Conservation (phyloP, 108 stramenopile species). For the Skeletonema potamos region DNA sequence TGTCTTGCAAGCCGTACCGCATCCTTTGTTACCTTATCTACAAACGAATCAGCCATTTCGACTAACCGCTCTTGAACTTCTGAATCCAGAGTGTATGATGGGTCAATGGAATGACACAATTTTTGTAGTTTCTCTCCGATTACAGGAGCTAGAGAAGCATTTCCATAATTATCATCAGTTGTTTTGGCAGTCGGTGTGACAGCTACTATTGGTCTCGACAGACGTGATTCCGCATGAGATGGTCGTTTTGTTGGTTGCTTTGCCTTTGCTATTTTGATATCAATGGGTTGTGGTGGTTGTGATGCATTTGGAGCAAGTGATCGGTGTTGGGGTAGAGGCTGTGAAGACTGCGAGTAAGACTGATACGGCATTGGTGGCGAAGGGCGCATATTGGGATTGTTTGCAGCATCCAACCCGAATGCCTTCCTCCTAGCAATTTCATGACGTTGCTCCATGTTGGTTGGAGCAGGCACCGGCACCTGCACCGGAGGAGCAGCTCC, state of each 20-base stretch:
- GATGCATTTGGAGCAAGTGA: slow-evolving; percentile 18
- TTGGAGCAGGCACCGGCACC: slow-evolving; percentile 3
- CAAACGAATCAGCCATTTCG: slow-evolving; percentile 76
- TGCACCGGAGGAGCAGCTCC: neutral
- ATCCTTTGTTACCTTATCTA: slow-evolving; percentile 72
- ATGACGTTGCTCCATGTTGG: slow-evolving; percentile 3
- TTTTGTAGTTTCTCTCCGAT: slow-evolving; percentile 63
- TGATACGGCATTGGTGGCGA: neutral
- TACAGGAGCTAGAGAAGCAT: slow-evolving; percentile 64
- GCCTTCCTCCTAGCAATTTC: neutral
- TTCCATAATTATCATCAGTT: slow-evolving; percentile 14
- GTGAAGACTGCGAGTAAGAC: neutral
- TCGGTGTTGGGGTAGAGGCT: slow-evolving; percentile 14
- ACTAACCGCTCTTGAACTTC: slow-evolving; percentile 78
- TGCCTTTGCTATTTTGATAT: neutral
- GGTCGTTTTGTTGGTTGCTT: slow-evolving; percentile 46
- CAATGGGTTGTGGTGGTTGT: slow-evolving; percentile 15
- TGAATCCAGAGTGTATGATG: slow-evolving; percentile 68
- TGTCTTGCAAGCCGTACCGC: slow-evolving; percentile 67
- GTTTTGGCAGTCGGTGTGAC: neutral
- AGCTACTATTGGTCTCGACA: slow-evolving; percentile 2
- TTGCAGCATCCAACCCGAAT: neutral
- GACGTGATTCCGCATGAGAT: slow-evolving; percentile 45
- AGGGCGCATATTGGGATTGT: neutral
- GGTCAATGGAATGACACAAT: slow-evolving; percentile 68